Percentiles rank a stretch among this genome's conserved stretches.
phyloP scores from a whole-genome alignment of 371 early-diverging fungal genomes.

The Smittium mucronatum region DNA sequence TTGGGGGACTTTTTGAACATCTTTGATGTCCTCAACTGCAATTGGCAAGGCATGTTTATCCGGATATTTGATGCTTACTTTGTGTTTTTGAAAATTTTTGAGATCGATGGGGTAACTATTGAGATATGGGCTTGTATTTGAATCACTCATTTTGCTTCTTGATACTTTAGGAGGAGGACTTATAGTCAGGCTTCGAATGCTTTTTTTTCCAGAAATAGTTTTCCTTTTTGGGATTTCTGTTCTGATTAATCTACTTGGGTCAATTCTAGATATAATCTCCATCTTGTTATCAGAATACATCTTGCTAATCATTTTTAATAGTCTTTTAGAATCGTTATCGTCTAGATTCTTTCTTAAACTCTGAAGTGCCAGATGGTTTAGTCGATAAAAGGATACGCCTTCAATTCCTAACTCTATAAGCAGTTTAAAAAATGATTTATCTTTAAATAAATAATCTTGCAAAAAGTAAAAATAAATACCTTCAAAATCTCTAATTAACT shows the following conservation, averaged over 20 bases:
- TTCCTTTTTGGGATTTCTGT: not conserved
- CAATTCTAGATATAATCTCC: not conserved
- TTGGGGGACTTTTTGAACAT: too few species aligned
- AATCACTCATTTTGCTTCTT: too few species aligned
- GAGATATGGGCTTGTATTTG: too few species aligned
- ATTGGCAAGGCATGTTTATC: too few species aligned
- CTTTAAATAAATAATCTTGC: not conserved
- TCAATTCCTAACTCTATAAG: not conserved
- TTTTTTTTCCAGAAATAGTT: not conserved
- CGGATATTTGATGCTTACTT: too few species aligned
- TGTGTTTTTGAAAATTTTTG: too few species aligned
- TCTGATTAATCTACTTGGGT: not conserved
- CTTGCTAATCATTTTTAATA: not conserved
- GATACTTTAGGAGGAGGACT: too few species aligned
- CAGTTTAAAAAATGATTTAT: not conserved
- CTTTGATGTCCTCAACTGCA: too few species aligned
- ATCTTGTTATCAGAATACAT: not conserved
- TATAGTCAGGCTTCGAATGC: not conserved
- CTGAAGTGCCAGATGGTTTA: not conserved
- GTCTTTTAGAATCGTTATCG: not conserved
- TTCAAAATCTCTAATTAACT: not conserved
- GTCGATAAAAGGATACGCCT: not conserved
- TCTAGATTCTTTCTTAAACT: not conserved
- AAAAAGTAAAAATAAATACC: not conserved
- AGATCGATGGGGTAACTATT: too few species aligned